Conservation (phyloP, 805 yeast genomes). For the Sugiyamaella smithiae region DNA sequence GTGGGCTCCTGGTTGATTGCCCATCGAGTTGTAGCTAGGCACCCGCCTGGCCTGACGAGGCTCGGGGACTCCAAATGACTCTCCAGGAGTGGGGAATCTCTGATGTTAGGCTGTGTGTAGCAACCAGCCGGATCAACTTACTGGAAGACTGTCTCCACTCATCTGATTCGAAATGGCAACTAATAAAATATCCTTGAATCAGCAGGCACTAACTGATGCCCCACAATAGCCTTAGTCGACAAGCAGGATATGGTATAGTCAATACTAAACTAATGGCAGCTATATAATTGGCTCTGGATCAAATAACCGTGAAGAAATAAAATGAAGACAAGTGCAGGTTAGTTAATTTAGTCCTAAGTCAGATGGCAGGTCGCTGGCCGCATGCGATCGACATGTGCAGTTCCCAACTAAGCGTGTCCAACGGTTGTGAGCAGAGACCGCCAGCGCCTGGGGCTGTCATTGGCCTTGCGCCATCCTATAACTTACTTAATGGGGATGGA, state of each 20-base stretch:
- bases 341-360: neutral
- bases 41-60: slow-evolving; percentile 4
- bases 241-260: too few species aligned
- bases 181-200: too few species aligned
- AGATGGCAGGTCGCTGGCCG: neutral
- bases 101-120: neutral
- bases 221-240: too few species aligned
- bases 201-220: too few species aligned
- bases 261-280: too few species aligned
- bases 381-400: neutral
- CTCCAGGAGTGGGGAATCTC: slow-evolving; percentile 25
- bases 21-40: slow-evolving; percentile 5
- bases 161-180: neutral
- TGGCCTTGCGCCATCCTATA: too few species aligned
- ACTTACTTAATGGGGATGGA: too few species aligned
- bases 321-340: neutral
- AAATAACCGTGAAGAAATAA: too few species aligned
- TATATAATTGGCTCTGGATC: too few species aligned
- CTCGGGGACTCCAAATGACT: slow-evolving; percentile 21
- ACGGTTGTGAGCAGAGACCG: too few species aligned
- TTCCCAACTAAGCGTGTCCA: neutral
- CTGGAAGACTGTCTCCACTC: slow-evolving; percentile 5
- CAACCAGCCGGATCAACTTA: neutral
- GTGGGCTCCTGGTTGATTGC: slow-evolving; percentile 10
- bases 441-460: too few species aligned